phyloP scores from a whole-genome alignment of 306 rosid species.

The Cucurbita moschata region DNA sequence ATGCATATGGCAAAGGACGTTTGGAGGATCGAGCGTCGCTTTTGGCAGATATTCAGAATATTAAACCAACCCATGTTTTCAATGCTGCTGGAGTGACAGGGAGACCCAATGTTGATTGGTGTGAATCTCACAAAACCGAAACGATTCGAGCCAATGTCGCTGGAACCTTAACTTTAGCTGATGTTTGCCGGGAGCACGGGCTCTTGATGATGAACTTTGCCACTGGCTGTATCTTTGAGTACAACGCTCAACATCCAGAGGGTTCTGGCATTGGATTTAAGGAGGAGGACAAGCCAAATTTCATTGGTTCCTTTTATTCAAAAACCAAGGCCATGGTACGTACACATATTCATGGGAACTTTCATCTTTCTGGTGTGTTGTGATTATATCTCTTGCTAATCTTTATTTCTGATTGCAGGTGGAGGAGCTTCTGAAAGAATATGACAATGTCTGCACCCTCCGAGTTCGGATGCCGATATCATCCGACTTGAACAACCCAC shows the following conservation, averaged over 20 bases:
- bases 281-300: constrained; percentile 62
- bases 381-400: neutral
- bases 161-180: constrained; percentile 24
- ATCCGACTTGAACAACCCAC: constrained; percentile 57
- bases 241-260: constrained; percentile 44
- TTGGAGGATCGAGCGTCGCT: constrained; percentile 18
- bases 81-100: constrained; percentile 29
- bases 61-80: constrained; percentile 38
- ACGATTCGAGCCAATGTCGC: constrained; percentile 16
- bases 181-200: constrained; percentile 46
- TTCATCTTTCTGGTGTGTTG: neutral
- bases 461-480: constrained; percentile 66
- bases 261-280: constrained; percentile 60
- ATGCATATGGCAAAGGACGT: constrained; percentile 21
- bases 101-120: constrained; percentile 15
- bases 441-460: constrained; percentile 61
- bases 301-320: constrained; percentile 57
- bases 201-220: constrained; percentile 56
- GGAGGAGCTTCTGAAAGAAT: constrained; percentile 55
- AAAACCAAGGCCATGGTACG: constrained; percentile 63
- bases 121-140: constrained; percentile 21
- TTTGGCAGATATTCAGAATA: constrained; percentile 16
- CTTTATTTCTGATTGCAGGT: constrained; percentile 27
- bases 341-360: neutral
- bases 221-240: constrained; percentile 62